Percentiles rank a stretch among this genome's conserved stretches.
phyloP scores from a whole-genome alignment of 352 stramenopile species.

The Globisporangium irregulare region DNA sequence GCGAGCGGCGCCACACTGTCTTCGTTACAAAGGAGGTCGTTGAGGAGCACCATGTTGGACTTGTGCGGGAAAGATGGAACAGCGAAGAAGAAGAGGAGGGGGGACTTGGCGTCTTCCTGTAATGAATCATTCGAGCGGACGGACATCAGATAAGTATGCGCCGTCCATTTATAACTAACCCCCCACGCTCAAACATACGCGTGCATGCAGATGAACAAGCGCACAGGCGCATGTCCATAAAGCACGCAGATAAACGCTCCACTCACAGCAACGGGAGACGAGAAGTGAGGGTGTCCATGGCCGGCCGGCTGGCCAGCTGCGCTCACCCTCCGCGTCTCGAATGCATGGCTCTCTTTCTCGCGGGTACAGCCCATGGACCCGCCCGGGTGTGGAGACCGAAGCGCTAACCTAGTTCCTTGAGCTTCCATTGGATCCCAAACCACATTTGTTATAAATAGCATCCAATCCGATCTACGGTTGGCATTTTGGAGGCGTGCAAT shows the following conservation, averaged over 20 bases:
- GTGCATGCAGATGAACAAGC: background rate
- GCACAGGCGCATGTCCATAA: background rate
- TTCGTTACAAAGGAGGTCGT: slow-evolving; percentile 35
- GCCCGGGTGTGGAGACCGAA: background rate
- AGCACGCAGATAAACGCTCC: background rate
- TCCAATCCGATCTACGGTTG: background rate
- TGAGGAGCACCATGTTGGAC: slow-evolving; percentile 15
- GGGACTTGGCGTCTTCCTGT: slow-evolving; percentile 8
- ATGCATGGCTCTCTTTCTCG: slow-evolving; percentile 40
- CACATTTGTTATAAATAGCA: background rate
- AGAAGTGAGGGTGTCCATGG: slow-evolving; percentile 25
- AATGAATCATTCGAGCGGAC: slow-evolving; percentile 10
- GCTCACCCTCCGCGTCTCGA: slow-evolving; percentile 14
- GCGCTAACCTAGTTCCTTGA: background rate
- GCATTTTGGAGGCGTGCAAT: background rate
- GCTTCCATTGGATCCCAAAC: background rate
- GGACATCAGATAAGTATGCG: background rate
- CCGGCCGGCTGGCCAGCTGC: background rate
- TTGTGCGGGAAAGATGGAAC: background rate
- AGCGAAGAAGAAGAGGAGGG: background rate
- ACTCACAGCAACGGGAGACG: slow-evolving; percentile 28
- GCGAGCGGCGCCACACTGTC: slow-evolving; percentile 19
- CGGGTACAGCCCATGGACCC: slow-evolving; percentile 20
- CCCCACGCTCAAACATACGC: background rate
- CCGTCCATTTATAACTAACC: background rate